These are phyloP conservation scores for Elymus sibiricus DNA, from an alignment of 176 grass and related monocot species.

Conservation along the genomic window DNA sequence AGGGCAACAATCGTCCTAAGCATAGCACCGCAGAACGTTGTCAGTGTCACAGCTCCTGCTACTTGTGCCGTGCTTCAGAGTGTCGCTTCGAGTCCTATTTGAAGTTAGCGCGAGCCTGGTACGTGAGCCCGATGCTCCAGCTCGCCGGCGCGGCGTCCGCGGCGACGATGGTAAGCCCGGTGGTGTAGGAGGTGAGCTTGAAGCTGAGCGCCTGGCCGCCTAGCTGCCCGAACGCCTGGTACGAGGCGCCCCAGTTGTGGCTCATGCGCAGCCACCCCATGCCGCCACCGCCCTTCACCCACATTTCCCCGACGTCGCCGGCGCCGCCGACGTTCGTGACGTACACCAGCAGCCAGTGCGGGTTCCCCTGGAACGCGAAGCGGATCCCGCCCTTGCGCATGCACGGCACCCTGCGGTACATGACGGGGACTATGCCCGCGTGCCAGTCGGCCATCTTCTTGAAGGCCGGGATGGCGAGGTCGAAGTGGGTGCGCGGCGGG, in stretches of 20 bases:
- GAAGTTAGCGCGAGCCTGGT: conserved; percentile 61
- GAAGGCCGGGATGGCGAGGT: conserved; percentile 83
- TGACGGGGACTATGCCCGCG: conserved; percentile 78
- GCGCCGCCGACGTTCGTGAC: conserved; percentile 73
- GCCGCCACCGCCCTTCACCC: conserved; percentile 30
- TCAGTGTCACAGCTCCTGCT: background rate
- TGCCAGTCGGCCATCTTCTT: conserved; percentile 62
- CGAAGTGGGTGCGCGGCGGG: conserved; percentile 72
- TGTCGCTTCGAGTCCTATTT: background rate
- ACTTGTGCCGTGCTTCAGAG: background rate
- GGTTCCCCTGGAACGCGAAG: conserved; percentile 62
- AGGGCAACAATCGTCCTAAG: too few relatives aligned
- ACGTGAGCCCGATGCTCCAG: conserved; percentile 66
- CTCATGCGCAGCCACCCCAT: conserved; percentile 59
- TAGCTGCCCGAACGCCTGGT: conserved; percentile 64
- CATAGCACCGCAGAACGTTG: background rate
- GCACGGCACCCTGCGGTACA: conserved; percentile 80
- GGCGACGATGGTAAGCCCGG: conserved; percentile 50
- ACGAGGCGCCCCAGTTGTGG: conserved; percentile 71
- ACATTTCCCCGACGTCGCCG: conserved; percentile 54
- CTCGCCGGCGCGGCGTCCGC: conserved; percentile 39
- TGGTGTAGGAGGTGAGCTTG: conserved; percentile 67
- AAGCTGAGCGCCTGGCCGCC: conserved; percentile 61
- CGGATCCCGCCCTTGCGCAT: conserved; percentile 33
- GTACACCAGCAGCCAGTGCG: conserved; percentile 64